These are phyloP conservation scores for Metrosideros polymorpha DNA, from an alignment of 441 rosid genomes.

Conservation along the genomic window DNA sequence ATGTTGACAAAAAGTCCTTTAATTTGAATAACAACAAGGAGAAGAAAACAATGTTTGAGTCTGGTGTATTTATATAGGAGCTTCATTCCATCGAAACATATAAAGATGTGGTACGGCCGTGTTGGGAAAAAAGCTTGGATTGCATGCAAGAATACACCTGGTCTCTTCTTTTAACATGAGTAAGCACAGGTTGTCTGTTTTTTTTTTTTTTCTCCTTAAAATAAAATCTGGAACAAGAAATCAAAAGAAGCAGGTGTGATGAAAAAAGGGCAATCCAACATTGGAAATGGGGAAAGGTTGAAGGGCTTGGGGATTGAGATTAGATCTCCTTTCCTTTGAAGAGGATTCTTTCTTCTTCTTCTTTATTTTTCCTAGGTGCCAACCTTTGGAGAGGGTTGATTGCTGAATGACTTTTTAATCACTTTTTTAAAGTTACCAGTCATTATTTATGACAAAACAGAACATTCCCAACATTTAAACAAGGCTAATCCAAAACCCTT, in stretches of 20 bases:
- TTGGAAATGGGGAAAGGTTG: slow-evolving; percentile 43
- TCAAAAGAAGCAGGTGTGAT: slow-evolving; percentile 11
- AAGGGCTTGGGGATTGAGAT: slow-evolving; percentile 30
- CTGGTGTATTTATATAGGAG: background rate
- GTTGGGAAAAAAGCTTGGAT: background rate
- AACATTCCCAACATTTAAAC: background rate
- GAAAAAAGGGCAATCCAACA: slow-evolving; percentile 31
- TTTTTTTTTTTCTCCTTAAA: background rate
- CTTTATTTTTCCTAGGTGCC: background rate
- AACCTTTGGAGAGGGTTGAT: slow-evolving; percentile 15
- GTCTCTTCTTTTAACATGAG: slow-evolving; percentile 50
- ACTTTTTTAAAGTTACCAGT: slow-evolving; percentile 18
- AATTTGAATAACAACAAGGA: background rate
- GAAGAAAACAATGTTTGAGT: background rate
- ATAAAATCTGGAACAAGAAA: slow-evolving; percentile 5
- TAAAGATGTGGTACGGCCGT: background rate
- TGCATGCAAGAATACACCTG: background rate
- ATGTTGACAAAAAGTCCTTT: background rate
- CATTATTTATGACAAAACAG: background rate
- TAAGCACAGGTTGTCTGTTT: background rate
- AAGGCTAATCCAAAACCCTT: slow-evolving; percentile 2
- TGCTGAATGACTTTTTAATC: slow-evolving; percentile 39
- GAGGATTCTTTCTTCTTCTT: background rate
- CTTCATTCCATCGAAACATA: background rate
- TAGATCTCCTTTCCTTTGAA: slow-evolving; percentile 23